Conservation (phyloP, 306 rosid species). For the Senna tora region DNA sequence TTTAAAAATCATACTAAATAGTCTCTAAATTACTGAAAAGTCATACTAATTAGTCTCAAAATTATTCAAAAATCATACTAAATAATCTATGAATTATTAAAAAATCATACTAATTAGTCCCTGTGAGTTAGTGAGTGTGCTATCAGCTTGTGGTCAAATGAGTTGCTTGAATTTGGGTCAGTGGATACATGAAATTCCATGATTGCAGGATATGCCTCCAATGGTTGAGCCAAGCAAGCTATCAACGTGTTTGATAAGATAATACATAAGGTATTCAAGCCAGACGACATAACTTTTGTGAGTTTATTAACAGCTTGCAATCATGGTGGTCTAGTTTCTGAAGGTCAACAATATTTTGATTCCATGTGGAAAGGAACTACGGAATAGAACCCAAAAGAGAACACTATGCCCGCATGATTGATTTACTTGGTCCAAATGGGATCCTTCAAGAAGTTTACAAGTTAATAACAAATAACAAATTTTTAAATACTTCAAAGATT, state of each 20-base stretch:
- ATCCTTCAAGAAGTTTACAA: conserved; percentile 62
- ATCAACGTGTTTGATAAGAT: conserved; percentile 56
- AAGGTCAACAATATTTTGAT: conserved; percentile 59
- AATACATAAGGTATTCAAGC: conserved; percentile 45
- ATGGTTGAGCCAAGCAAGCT: conserved; percentile 63
- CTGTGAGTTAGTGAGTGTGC: conserved; percentile 72
- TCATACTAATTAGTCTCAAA: too few relatives aligned
- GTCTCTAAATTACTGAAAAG: too few relatives aligned
- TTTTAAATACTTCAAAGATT: too few relatives aligned
- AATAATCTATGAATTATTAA: too few relatives aligned
- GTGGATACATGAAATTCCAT: conserved; percentile 70
- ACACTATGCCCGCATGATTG: conserved; percentile 77
- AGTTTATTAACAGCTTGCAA: conserved; percentile 77
- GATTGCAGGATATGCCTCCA: conserved; percentile 68
- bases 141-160: conserved; percentile 77
- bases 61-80: too few relatives aligned
- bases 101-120: too few relatives aligned
- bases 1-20: too few relatives aligned
- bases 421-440: conserved; percentile 70
- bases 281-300: conserved; percentile 66
- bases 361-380: conserved; percentile 54
- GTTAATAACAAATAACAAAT: conserved; percentile 55
- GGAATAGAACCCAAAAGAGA: conserved; percentile 62
- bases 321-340: conserved; percentile 64
- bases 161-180: conserved; percentile 63